Evolutionary conservation across 805 yeast genomes (phyloP), one percentile per base, ranked within the genome.

Genomic region (Teunomyces stri): DNA sequence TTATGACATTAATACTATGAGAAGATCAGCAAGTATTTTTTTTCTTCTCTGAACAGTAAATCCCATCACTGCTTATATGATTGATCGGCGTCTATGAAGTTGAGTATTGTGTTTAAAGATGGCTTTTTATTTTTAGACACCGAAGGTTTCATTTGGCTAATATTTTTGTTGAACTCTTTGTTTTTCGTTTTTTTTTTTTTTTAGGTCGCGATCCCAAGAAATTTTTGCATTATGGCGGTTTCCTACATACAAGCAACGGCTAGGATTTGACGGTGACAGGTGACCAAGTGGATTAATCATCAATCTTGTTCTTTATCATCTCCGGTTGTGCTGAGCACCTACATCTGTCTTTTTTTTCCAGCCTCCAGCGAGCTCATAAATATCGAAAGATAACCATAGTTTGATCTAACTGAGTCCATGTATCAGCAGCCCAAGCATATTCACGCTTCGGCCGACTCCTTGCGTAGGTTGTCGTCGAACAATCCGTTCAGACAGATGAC

Each of bases 401-500:
- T 31, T 13, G 34, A 31, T 13, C 34, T 31, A 31, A 6, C 34
- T 4, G 34, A 31, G 34, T 31, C 16, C 34, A 53, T 79, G 81
- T 72, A 71, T 45, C 69, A 64, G 51, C 75, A 69, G 53, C 70
- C 70, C 21, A 67, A 66, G 42, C 62, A 60, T 37, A 59, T 66
- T 47, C 61, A 62, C 54, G 57, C 62, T 29, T 69, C 75, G 11
- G 51, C 62, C 18, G 72, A 68, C 40, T 65, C 72, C 38, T 53
- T 66, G 36, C 62, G 79, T 55, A 61, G 82, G 52, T 65, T 82
- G 45, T 84, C 90, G 5, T 71, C 82, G 2, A 83, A 83, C 61
- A 86, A 86, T 55, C 92, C 92, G n/a, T 86, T 86, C 64, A 76
- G 92, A 58, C 71, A 72, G 47, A 50, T 48, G 40, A 38, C 39